Conservation (phyloP, 169 alveolate species). For the Eimeria brunetti region DNA sequence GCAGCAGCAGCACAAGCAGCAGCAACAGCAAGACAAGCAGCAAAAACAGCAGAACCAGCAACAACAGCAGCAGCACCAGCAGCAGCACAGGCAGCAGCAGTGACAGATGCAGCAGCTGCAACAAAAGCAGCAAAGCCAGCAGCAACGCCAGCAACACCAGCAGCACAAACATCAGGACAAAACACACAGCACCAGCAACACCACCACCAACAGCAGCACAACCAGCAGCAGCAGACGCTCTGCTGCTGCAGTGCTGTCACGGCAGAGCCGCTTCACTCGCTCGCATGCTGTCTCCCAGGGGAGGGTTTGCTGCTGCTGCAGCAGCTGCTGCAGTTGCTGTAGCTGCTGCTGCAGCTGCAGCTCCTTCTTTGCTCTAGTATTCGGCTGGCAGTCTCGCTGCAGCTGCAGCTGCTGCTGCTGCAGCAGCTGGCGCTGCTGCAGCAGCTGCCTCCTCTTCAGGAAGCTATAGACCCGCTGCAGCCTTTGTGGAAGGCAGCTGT, state of each 20-base stretch:
- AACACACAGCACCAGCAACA: no score
- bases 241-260: conserved; percentile 30
- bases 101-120: not conserved
- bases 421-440: conserved; percentile 3
- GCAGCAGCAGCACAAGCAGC: no score
- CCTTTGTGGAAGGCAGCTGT: not conserved
- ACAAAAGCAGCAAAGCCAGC: not conserved
- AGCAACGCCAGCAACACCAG: not conserved
- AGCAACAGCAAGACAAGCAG: no score
- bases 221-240: not conserved
- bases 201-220: not conserved
- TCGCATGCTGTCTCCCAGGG: not conserved
- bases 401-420: not conserved
- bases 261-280: not conserved
- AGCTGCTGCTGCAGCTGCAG: conserved; percentile 26
- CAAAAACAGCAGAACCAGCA: no score
- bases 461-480: conserved; percentile 20
- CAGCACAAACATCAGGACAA: not conserved
- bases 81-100: not conserved
- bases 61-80: no score
- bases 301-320: not conserved
- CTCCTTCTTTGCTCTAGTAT: not conserved
- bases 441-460: not conserved
- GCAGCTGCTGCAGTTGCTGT: conserved; percentile 29
- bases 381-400: not conserved